Evolutionary conservation across 1,139 yeast species (phyloP), one percentile per base, ranked within the genome.

Genomic region (Taiozyma sp.): DNA sequence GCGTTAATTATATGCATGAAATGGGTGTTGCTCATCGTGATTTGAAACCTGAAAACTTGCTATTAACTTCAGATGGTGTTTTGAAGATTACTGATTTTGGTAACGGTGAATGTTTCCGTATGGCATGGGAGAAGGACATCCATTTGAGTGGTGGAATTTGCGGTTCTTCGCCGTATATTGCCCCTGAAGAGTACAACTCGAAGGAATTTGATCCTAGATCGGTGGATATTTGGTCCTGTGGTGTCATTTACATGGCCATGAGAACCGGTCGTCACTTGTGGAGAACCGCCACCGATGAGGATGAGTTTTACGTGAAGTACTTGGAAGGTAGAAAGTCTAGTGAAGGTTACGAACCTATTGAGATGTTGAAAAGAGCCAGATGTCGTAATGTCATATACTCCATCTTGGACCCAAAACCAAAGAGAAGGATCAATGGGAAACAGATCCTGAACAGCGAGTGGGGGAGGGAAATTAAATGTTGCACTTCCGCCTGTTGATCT

Each of bases 231-330:
- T 93, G 99, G 99, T 87, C 98, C 0, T 85, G 95, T 68, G 99
- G 98, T 47, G 95, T 93, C 22, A 88, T 93, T 45, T 93, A 91
- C 68, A 90, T 93, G 97, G 97, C 97, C 10, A 91, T 93, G 98
- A 77, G 98, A 63, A 88, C 97, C 0, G 99, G 98, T 1, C 77
- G 96, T 51, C 96, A 91, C 62, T 70, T 93, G 52, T 93, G 99
- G 99, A 84, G 86, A 60, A 73, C 83, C 52, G 97, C 98, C 3
- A 81, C 80, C 55, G 77, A 74, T 45, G 88, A 83, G 49, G 98
- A 93, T 66, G 95, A 85, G 59, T 88, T 87, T 64, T 91, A 83
- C 67, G 71, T 75, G 45, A 83, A 79, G 59, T 93, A 91, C 63
- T 70, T 91, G 51, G 74, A 75, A 48, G 88, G 87, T 54, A 75